Evolutionary conservation across 2,329 filamentous ascomycete genomes (phyloP).

Genomic region (Aspergillus floridensis): DNA sequence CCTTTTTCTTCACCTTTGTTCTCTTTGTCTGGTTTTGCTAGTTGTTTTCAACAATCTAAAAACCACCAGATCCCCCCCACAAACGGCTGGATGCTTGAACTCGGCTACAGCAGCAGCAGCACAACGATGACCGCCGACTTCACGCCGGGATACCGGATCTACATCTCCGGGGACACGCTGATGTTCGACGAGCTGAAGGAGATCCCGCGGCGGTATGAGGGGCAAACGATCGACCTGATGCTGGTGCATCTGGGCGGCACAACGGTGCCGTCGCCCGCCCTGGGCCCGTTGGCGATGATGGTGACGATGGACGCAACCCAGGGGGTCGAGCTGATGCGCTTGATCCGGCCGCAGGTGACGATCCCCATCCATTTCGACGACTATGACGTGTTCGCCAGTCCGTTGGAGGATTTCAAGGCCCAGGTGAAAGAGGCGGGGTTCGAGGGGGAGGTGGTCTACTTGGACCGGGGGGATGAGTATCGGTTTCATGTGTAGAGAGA

Average conservation of each 20-base stretch:
- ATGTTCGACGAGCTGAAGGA: slow-evolving; percentile 61
- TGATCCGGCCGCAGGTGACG: slow-evolving; percentile 61
- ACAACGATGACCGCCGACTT: slow-evolving; percentile 26
- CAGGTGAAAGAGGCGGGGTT: slow-evolving; percentile 54
- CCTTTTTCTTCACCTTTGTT: neutral
- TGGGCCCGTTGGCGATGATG: slow-evolving; percentile 65
- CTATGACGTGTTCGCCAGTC: slow-evolving; percentile 61
- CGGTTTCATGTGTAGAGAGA: slow-evolving; percentile 48
- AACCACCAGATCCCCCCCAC: slow-evolving; percentile 55
- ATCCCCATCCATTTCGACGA: slow-evolving; percentile 66
- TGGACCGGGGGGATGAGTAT: slow-evolving; percentile 59
- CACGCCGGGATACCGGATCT: slow-evolving; percentile 57
- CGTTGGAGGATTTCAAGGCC: slow-evolving; percentile 60
- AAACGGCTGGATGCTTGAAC: slow-evolving; percentile 66
- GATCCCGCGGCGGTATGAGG: slow-evolving; percentile 56
- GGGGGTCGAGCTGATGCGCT: slow-evolving; percentile 58
- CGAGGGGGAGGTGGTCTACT: slow-evolving; percentile 56
- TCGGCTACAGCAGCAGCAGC: slow-evolving; percentile 47
- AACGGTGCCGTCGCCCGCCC: slow-evolving; percentile 58
- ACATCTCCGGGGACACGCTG: slow-evolving; percentile 66
- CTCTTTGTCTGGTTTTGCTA: neutral
- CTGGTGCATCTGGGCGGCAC: slow-evolving; percentile 65
- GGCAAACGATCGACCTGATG: slow-evolving; percentile 62
- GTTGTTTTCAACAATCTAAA: neutral
- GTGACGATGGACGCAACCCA: slow-evolving; percentile 67